A percentile compares a stretch with the other conserved stretches of the same genome.
phyloP scores from a whole-genome alignment of 768 basidiomycete species.

The Boletus edulis region DNA sequence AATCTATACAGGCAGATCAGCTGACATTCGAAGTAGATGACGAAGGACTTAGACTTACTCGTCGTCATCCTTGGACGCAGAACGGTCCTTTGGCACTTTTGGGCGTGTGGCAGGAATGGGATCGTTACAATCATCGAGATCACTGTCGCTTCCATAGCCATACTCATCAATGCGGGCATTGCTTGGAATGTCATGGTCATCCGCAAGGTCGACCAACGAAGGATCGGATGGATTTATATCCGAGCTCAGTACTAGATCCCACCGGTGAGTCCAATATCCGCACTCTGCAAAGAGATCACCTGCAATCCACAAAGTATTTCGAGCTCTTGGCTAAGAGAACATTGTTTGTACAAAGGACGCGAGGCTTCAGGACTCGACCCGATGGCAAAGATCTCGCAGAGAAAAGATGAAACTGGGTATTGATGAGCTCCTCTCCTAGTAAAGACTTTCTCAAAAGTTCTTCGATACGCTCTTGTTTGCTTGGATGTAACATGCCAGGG shows the following conservation, averaged over 20 bases:
- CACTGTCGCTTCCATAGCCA: slow-evolving; percentile 34
- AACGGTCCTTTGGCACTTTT: not conserved
- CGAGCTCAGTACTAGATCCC: slow-evolving; percentile 10
- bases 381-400: slow-evolving; percentile 9
- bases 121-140: slow-evolving; percentile 31
- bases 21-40: not conserved
- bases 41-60: not conserved
- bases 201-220: slow-evolving; percentile 13
- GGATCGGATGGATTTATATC: slow-evolving; percentile 5
- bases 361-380: slow-evolving; percentile 14
- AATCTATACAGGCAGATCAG: not conserved
- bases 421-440: slow-evolving; percentile 27
- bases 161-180: slow-evolving; percentile 17
- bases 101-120: not conserved
- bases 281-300: not conserved
- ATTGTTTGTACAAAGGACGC: slow-evolving; percentile 30
- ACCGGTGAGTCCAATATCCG: not conserved
- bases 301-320: slow-evolving; percentile 26
- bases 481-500: too few species aligned
- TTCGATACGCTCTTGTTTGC: slow-evolving; percentile 13
- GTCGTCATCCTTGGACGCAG: slow-evolving; percentile 6
- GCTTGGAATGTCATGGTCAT: slow-evolving; percentile 4
- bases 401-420: slow-evolving; percentile 32
- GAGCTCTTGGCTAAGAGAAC: slow-evolving; percentile 24
- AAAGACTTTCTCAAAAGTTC: slow-evolving; percentile 24